Percentiles rank a stretch among this genome's conserved stretches.
Evolutionary conservation across 441 rosid genomes (phyloP).

Genomic region (Manihot esculenta): DNA sequence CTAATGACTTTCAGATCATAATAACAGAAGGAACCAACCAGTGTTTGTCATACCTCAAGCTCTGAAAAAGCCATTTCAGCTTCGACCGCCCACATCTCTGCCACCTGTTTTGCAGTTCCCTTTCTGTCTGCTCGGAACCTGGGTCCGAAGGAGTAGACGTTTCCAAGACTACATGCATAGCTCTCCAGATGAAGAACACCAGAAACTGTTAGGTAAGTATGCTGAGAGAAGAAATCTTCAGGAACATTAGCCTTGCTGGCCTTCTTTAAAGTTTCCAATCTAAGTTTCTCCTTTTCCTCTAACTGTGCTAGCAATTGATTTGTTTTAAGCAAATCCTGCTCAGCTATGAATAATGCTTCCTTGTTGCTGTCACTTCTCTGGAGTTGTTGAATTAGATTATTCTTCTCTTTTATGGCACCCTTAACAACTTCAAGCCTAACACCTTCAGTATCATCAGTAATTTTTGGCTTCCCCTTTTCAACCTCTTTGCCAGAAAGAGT

Average conservation of each 20-base stretch:
- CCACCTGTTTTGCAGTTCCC: constrained; percentile 45
- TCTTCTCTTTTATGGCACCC: constrained; percentile 65
- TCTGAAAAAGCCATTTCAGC: constrained; percentile 78
- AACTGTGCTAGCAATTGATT: constrained; percentile 60
- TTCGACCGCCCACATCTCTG: constrained; percentile 88
- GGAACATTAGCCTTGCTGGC: constrained; percentile 34
- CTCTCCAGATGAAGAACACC: constrained; percentile 89
- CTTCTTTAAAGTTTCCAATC: constrained; percentile 31
- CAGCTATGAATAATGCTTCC: constrained; percentile 66
- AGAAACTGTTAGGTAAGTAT: constrained; percentile 60
- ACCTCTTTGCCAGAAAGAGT: constrained; percentile 40
- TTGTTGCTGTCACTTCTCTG: constrained; percentile 75
- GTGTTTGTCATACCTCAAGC: constrained; percentile 51
- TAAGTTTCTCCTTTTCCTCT: constrained; percentile 53
- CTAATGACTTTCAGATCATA: too few relatives aligned
- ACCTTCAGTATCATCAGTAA: constrained; percentile 33
- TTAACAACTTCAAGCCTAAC: constrained; percentile 53
- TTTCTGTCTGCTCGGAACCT: constrained; percentile 60
- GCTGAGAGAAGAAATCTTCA: constrained; percentile 57
- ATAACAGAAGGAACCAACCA: not conserved
- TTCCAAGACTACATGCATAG: constrained; percentile 82
- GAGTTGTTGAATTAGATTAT: constrained; percentile 54
- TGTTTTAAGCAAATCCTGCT: constrained; percentile 66
- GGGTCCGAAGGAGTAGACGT: constrained; percentile 87
- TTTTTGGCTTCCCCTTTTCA: constrained; percentile 30